A percentile compares a stretch with the other conserved stretches of the same genome.
Conservation (phyloP, 2,329 filamentous ascomycete species). For the Coniella lustricola region DNA sequence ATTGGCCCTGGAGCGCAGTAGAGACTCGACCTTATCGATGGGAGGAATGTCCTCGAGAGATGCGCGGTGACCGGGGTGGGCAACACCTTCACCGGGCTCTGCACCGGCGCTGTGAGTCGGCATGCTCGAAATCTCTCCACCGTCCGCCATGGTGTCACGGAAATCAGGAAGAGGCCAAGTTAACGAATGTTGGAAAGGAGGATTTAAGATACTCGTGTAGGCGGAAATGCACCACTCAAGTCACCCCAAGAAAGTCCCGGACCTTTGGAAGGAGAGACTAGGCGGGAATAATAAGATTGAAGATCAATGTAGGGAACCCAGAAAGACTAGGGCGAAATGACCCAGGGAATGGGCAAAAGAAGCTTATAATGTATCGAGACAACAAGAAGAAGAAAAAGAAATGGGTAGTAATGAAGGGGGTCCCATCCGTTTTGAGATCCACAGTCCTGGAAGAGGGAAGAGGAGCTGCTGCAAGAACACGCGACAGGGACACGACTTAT, state of each 20-base stretch:
- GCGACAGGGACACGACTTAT: too few species aligned
- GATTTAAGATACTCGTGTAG: too few species aligned
- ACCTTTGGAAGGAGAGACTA: too few species aligned
- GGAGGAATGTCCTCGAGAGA: conserved; percentile 13
- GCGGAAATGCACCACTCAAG: too few species aligned
- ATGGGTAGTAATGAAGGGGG: too few species aligned
- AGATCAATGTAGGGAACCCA: too few species aligned
- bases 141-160: conserved; percentile 13
- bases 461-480: not conserved
- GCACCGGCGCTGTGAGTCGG: not conserved
- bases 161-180: not conserved
- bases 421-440: not conserved
- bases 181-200: not conserved
- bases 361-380: not conserved
- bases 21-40: conserved; percentile 20
- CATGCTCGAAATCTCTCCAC: conserved; percentile 8
- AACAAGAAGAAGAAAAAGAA: not conserved
- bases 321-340: too few species aligned
- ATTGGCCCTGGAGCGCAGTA: conserved; percentile 22
- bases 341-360: not conserved
- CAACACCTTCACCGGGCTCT: not conserved
- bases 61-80: not conserved
- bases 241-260: too few species aligned
- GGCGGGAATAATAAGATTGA: too few species aligned
- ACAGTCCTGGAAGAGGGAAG: not conserved